Conservation (phyloP, 2,329 filamentous ascomycete genomes). For the Botrytis hyacinthi region DNA sequence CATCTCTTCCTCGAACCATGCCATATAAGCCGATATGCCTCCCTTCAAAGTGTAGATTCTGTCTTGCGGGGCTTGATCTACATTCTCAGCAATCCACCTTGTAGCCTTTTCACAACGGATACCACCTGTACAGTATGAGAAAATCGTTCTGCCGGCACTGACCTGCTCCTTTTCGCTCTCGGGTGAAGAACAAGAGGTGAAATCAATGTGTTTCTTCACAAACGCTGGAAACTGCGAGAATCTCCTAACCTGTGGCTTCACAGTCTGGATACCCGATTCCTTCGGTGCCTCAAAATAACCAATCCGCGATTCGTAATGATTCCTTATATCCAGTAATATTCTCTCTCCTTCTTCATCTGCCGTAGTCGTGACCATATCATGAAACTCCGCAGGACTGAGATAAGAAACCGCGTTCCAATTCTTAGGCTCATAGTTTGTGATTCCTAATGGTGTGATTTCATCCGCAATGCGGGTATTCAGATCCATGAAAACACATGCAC, state of each 20-base stretch:
- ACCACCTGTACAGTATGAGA: slow-evolving; percentile 40
- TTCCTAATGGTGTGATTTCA: slow-evolving; percentile 39
- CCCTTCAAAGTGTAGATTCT: slow-evolving; percentile 37
- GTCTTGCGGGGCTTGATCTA: slow-evolving; percentile 27
- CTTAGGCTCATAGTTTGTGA: slow-evolving; percentile 35
- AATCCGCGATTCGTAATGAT: slow-evolving; percentile 40
- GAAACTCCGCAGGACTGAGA: slow-evolving; percentile 35
- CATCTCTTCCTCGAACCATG: slow-evolving; percentile 40
- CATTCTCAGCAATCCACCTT: slow-evolving; percentile 36
- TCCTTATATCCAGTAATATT: slow-evolving; percentile 37
- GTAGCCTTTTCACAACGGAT: slow-evolving; percentile 40
- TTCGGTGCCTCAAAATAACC: slow-evolving; percentile 37
- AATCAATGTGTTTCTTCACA: slow-evolving; percentile 31
- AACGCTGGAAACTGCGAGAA: slow-evolving; percentile 40
- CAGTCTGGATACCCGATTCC: slow-evolving; percentile 31
- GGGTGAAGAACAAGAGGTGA: neutral
- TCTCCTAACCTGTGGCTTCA: slow-evolving; percentile 36
- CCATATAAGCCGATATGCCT: slow-evolving; percentile 38
- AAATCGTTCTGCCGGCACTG: slow-evolving; percentile 28
- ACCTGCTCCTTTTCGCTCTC: neutral
- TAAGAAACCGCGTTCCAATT: slow-evolving; percentile 34
- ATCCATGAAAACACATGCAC: slow-evolving; percentile 36
- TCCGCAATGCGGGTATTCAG: slow-evolving; percentile 31
- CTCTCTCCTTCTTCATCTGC: neutral
- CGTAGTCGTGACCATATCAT: slow-evolving; percentile 22